Base-by-base conservation (phyloP, 352 stramenopile genomes). In the Phytophthora hibernalis region DNA sequence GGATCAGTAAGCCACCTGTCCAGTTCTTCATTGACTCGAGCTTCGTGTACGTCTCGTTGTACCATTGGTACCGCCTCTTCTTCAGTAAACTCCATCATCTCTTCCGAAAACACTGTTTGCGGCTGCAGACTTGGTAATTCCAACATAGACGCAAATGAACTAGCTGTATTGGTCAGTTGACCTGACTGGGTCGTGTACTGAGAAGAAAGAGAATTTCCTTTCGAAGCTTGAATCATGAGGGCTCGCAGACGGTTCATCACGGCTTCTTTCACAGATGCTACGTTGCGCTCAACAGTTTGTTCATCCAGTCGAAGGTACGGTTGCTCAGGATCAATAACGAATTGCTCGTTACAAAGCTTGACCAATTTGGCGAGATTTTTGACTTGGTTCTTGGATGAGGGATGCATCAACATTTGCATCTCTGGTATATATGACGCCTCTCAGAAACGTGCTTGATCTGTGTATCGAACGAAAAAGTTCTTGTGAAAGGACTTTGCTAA, bases 311-410 rank as follows among this genome's bases (percentile, higher is more conserved):
- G n/a, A n/a, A n/a, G n/a, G n/a, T n/a, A n/a, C n/a, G n/a, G n/a
- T n/a, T n/a, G n/a, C n/a, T n/a, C n/a, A n/a, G n/a, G n/a, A n/a
- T 65, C 57, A 26, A 67, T 43, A 6, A 67, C 31, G 9, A 59
- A 37, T 18, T 67, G 40, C 13, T 40, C 20, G 16, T 50, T 67
- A n/a, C 49, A 67, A 15, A 67, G 15, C 2, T 24, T 10, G 2
- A 67, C 42, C 40, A 60, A 55, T 12, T 54, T 60, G 3, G 20
- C 12, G 1, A 55, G 38, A 35, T 43, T 50, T 40, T 21, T 40
- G 28, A 54, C 49, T 31, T 48, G 24, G 24, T 66, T 66, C 20
- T 60, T 66, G 13, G 13, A 26, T 4, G 21, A 54, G 4, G 49
- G 49, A 21, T 59, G 58, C 8, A 66, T n/a, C 7, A 48, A 11